phyloP scores from a whole-genome alignment of 2,329 filamentous ascomycete genomes.

The Fusarium marasasianum region DNA sequence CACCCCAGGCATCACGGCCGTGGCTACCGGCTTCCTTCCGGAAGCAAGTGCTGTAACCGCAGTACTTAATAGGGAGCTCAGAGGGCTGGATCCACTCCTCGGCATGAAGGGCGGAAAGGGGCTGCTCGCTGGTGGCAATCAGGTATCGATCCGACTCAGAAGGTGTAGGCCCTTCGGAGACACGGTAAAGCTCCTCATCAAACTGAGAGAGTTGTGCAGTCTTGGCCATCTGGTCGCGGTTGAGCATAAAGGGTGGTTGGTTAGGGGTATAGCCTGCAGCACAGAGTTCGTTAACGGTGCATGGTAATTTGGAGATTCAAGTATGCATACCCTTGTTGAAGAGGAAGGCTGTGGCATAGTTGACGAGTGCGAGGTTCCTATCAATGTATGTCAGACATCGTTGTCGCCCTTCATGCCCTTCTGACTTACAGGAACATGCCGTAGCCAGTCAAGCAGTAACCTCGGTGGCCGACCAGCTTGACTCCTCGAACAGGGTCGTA shows the following conservation, averaged over 20 bases:
- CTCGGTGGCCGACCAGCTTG: slow-evolving; percentile 93
- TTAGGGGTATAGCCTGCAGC: slow-evolving; percentile 76
- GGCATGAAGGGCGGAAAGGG: slow-evolving; percentile 90
- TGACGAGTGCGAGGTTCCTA: slow-evolving; percentile 86
- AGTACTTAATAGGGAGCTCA: slow-evolving; percentile 86
- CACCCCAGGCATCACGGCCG: slow-evolving; percentile 92
- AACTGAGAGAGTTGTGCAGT: slow-evolving; percentile 97
- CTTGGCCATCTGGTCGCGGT: slow-evolving; percentile 95
- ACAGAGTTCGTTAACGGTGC: slow-evolving; percentile 6
- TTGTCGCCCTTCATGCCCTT: neutral
- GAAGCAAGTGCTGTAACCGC: slow-evolving; percentile 92
- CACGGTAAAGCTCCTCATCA: slow-evolving; percentile 98
- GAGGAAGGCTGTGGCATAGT: slow-evolving; percentile 93
- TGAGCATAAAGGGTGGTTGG: slow-evolving; percentile 93
- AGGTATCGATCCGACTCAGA: slow-evolving; percentile 87
- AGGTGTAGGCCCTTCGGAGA: slow-evolving; percentile 84
- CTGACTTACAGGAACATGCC: slow-evolving; percentile 76
- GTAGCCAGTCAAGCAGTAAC: slow-evolving; percentile 91
- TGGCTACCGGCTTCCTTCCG: slow-evolving; percentile 91
- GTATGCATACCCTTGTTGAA: slow-evolving; percentile 38
- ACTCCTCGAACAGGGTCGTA: slow-evolving; percentile 93
- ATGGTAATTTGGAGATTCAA: neutral
- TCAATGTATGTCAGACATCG: slow-evolving; percentile 25
- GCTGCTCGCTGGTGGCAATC: slow-evolving; percentile 89
- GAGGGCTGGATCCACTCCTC: slow-evolving; percentile 90